Base-by-base conservation (phyloP, 108 stramenopile genomes). In the Skeletonema grethae region DNA sequence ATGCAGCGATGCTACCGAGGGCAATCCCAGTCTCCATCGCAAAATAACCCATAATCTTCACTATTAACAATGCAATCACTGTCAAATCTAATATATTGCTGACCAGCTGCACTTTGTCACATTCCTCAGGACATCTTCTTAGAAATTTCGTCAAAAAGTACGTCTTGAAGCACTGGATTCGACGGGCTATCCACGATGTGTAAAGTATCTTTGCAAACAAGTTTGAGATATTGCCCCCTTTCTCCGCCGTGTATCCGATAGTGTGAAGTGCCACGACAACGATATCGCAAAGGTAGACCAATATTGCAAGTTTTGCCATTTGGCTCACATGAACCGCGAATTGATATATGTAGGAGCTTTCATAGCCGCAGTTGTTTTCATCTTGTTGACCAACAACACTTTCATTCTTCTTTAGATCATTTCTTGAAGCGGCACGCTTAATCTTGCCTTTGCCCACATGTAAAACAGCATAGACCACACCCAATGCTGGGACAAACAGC, bases 81-180 rank as follows among this genome's bases (percentile, higher is more conserved):
- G 61, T 28, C 25, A 32, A 64, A 46, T 75, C 75, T 15, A 57
- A 36, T 58, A 84, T 50, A 67, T 72, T 35, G 41, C 82, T 39
- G 38, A 70, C 30, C 16, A 53, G 6, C 75, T 86, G 62, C 64
- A 89, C 62, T 86, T 86, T 72, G 62, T 70, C 57, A 69, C 88
- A 43, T 9, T 73, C 57, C 22, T 73, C 41, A 16, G 72, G 72
- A 15, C 63, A 18, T 3, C 22, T 36, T 4, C 5, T 20, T 22
- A 22, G 2, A 41, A 38, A 39, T 15, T 4, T 38, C 15, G 28
- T 22, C 16, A 73, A 10, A 43, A 58, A 31, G 48, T 57, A 66
- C 7, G 55, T 64, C 29, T 73, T 73, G 43, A 73, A 58, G n/a
- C 22, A 31, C 58, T 57, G 38, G 3, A 65, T 29, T 0, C 53